These are phyloP conservation scores for Nissolia schottii DNA, from an alignment of 306 rosid genomes.

Conservation along the genomic window DNA sequence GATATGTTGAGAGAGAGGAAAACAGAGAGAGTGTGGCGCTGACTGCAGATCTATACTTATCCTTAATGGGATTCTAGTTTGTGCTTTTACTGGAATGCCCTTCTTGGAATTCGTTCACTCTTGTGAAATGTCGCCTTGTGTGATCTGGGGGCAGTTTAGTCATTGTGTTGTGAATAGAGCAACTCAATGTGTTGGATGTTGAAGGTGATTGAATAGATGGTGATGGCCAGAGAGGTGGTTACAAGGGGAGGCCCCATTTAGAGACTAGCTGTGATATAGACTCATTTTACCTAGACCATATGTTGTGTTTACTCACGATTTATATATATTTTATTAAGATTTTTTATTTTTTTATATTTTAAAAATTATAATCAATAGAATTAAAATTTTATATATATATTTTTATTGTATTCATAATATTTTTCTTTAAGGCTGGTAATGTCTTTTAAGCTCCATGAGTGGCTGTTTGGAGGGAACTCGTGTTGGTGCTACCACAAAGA, in stretches of 20 bases:
- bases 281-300: no score
- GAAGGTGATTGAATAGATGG: conserved; percentile 20
- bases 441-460: background rate
- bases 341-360: no score
- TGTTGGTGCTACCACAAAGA: background rate
- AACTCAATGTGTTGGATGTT: conserved; percentile 16
- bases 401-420: no score
- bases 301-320: no score
- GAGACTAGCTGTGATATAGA: no score
- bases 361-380: no score
- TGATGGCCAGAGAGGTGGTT: background rate
- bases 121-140: background rate
- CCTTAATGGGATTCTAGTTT: conserved; percentile 22
- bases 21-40: conserved; percentile 2
- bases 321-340: no score
- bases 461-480: background rate
- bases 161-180: conserved; percentile 18
- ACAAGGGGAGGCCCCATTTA: background rate
- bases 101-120: background rate
- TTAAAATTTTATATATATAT: no score
- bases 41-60: conserved; percentile 35
- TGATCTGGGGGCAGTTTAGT: conserved; percentile 22
- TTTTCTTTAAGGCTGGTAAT: background rate
- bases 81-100: conserved; percentile 31
- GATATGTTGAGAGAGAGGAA: conserved; percentile 16